A percentile compares a stretch with the other conserved stretches of the same genome.
Conservation (phyloP, 1,284 basidiomycete genomes). For the Takashimella tepidaria region DNA sequence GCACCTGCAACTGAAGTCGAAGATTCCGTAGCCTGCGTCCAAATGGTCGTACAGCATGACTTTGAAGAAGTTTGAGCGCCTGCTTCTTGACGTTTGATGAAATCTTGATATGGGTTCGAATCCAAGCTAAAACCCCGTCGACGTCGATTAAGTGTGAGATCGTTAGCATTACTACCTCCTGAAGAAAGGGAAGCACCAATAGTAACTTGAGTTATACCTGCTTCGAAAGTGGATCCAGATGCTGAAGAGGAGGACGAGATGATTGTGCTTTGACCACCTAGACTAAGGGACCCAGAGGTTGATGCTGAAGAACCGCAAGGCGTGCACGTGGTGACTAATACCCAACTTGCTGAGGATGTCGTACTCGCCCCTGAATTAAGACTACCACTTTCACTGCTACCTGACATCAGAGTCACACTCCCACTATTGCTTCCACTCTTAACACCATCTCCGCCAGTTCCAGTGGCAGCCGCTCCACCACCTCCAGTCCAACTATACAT, state of each 20-base stretch:
- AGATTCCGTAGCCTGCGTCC: not conserved
- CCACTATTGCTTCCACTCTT: too few relatives aligned
- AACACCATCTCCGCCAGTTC: not conserved
- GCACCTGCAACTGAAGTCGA: not conserved
- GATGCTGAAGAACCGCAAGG: not conserved
- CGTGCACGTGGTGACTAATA: not conserved
- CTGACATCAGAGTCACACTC: too few relatives aligned
- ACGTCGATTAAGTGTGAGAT: not conserved
- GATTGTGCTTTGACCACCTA: not conserved
- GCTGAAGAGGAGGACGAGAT: not conserved
- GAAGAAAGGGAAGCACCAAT: too few relatives aligned
- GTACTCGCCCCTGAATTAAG: not conserved
- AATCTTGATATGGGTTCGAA: not conserved
- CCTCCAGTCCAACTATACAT: constrained; percentile 8
- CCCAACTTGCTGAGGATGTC: not conserved
- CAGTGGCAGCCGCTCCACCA: not conserved
- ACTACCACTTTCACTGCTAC: too few relatives aligned
- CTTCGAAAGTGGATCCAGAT: not conserved
- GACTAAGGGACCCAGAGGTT: not conserved
- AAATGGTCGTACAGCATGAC: not conserved
- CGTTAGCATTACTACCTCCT: not conserved
- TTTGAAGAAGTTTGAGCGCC: not conserved
- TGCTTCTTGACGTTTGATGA: not conserved
- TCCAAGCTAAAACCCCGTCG: too few relatives aligned
- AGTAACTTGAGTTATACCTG: not conserved